Conservation (phyloP, 129 eudicot species). For the Lactuca saligna region DNA sequence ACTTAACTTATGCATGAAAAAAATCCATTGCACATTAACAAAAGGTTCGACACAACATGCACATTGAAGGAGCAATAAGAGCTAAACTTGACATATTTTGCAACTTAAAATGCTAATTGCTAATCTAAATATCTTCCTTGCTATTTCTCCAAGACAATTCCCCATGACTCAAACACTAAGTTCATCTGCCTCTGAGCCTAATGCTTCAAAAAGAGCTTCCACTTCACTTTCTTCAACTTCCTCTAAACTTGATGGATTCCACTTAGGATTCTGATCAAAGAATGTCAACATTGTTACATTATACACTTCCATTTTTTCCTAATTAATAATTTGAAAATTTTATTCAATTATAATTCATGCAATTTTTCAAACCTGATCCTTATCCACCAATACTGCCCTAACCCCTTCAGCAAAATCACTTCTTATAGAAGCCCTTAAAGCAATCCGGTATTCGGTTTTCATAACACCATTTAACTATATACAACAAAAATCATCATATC, state of each 20-base stretch:
- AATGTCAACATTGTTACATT: slow-evolving; percentile 3
- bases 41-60: slow-evolving; percentile 12
- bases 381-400: slow-evolving; percentile 91
- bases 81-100: slow-evolving; percentile 4
- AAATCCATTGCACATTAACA: neutral
- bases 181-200: slow-evolving; percentile 50
- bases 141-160: neutral
- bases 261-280: slow-evolving; percentile 76
- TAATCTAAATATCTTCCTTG: neutral
- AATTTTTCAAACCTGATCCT: slow-evolving; percentile 71
- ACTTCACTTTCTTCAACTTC: slow-evolving; percentile 73
- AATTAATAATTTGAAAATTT: too few relatives aligned
- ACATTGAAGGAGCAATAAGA: neutral
- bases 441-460: slow-evolving; percentile 92
- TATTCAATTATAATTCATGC: too few relatives aligned
- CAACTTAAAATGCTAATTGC: slow-evolving; percentile 10
- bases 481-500: slow-evolving; percentile 18
- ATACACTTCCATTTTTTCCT: neutral
- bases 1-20: neutral
- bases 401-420: slow-evolving; percentile 94
- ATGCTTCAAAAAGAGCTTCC: slow-evolving; percentile 63
- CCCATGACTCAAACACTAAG: slow-evolving; percentile 44
- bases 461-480: slow-evolving; percentile 74
- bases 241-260: slow-evolving; percentile 86
- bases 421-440: slow-evolving; percentile 72